Evolutionary conservation across 208 protist species (phyloP), one percentile per base, ranked within the genome.

Genomic region (Wallacemonas sp.): DNA sequence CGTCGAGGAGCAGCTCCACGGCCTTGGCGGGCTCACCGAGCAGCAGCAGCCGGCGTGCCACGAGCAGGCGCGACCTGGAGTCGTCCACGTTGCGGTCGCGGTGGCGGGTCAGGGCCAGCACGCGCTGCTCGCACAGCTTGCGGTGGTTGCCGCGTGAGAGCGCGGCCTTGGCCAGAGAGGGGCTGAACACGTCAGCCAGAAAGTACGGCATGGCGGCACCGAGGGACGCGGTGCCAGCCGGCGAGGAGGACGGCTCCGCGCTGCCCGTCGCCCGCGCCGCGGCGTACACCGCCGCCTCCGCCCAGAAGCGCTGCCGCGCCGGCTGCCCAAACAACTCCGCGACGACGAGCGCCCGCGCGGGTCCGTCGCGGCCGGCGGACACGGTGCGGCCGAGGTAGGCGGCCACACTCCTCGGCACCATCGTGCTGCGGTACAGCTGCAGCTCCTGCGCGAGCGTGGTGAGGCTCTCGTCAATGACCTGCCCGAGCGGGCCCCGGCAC

Each of bases 401-500:
- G 31, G 38, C 57, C 55, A 83, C 67, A 39, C 74, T 22, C 26
- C 38, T 63, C 25, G 86, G 86, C 45, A 94, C 64, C 89, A 95
- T 95, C 8, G 89, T 89, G 42, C 68, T 55, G 50, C 67, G 80
- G 55, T 95, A 95, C 41, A 95, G 78, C 57, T 81, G 67, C 45
- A 92, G 62, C 74, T 95, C 89, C 23, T 87, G 73, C 11, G 72
- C 28, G n/a, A 90, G 65, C 1, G 77, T 82, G 4, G 55, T 64
- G 55, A 91, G 73, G 46, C 50, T 61, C 22, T 84, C 62, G 5
- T 75, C 76, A 38, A 95, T 70, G 46, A 92, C 49, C 57, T 95
- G 89, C 5, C 89, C 89, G 57, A 91, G 87, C 1, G 89, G 89
- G 5, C 89, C 89, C 11, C 89, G 83, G 59, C 82, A 92, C 16